Conservation (phyloP, 75 land plant species). For the Chamaecyparis obtusa region DNA sequence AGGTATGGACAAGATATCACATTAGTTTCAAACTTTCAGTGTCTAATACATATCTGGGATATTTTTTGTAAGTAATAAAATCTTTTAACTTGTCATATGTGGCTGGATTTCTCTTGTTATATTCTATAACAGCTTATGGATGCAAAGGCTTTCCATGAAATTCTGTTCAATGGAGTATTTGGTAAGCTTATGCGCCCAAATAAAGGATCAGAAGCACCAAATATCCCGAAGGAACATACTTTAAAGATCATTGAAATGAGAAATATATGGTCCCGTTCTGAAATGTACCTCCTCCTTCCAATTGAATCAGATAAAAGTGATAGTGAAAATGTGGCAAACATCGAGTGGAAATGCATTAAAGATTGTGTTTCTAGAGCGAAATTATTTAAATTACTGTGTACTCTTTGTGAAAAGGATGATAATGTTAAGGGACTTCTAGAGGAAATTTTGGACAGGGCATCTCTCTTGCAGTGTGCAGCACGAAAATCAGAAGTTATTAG, state of each 20-base stretch:
- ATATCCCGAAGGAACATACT: conserved; percentile 20
- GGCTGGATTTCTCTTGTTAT: background rate
- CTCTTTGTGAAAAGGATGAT: background rate
- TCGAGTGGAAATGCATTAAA: conserved; percentile 59
- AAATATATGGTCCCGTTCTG: conserved; percentile 49
- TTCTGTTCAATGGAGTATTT: conserved; percentile 86
- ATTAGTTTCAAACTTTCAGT: background rate
- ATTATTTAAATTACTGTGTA: conserved; percentile 23
- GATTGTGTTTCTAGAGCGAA: conserved; percentile 36
- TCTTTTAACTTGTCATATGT: background rate
- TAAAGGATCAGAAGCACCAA: conserved; percentile 28
- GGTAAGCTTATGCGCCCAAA: conserved; percentile 53
- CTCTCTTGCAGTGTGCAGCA: background rate
- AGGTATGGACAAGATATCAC: conserved; percentile 37
- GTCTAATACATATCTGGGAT: background rate
- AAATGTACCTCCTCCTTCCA: conserved; percentile 83
- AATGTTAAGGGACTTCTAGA: background rate
- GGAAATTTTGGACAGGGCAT: background rate
- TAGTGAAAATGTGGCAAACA: background rate
- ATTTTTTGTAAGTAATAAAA: background rate
- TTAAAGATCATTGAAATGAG: conserved; percentile 30
- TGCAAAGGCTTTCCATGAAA: conserved; percentile 77
- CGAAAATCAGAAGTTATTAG: conserved; percentile 19
- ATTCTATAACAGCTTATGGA: conserved; percentile 52
- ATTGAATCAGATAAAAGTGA: conserved; percentile 8